Evolutionary conservation across 2,329 filamentous ascomycete species (phyloP).

Genomic region (Juglanconis oblonga): DNA sequence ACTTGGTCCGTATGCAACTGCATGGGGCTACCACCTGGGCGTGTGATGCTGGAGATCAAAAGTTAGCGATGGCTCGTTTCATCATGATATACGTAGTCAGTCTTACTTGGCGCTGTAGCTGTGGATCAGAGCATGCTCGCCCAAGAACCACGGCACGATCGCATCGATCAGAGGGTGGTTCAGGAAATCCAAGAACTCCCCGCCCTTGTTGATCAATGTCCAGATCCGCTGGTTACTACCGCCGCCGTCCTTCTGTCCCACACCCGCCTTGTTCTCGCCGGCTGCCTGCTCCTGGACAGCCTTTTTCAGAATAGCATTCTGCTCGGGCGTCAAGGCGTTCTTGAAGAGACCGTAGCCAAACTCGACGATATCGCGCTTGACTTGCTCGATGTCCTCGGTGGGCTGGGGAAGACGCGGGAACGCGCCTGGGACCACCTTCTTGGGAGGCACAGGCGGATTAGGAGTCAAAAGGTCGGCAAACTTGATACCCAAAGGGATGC

Average conservation of each 20-base stretch:
- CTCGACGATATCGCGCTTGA: conserved; percentile 24
- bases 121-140: conserved; percentile 27
- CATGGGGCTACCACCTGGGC: conserved; percentile 26
- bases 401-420: conserved; percentile 35
- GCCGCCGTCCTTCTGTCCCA: conserved; percentile 23
- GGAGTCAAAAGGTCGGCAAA: conserved; percentile 26
- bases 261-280: conserved; percentile 24
- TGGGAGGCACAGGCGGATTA: conserved; percentile 19
- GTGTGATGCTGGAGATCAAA: conserved; percentile 19
- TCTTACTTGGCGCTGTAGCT: conserved; percentile 28
- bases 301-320: conserved; percentile 24
- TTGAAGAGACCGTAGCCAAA: conserved; percentile 29
- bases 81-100: conserved; percentile 2
- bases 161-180: conserved; percentile 27
- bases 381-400: conserved; percentile 27
- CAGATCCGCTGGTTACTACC: conserved; percentile 21
- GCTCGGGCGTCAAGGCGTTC: conserved; percentile 23
- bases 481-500: conserved; percentile 24
- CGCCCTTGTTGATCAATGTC: conserved; percentile 23
- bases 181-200: conserved; percentile 28
- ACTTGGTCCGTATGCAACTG: conserved; percentile 28
- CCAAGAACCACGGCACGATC: conserved; percentile 26
- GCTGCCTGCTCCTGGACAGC: conserved; percentile 25
- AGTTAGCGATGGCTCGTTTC: background rate
- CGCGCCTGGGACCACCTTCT: conserved; percentile 32